phyloP scores from a whole-genome alignment of 495 filamentous ascomycete genomes.

The Neurospora pannonica region DNA sequence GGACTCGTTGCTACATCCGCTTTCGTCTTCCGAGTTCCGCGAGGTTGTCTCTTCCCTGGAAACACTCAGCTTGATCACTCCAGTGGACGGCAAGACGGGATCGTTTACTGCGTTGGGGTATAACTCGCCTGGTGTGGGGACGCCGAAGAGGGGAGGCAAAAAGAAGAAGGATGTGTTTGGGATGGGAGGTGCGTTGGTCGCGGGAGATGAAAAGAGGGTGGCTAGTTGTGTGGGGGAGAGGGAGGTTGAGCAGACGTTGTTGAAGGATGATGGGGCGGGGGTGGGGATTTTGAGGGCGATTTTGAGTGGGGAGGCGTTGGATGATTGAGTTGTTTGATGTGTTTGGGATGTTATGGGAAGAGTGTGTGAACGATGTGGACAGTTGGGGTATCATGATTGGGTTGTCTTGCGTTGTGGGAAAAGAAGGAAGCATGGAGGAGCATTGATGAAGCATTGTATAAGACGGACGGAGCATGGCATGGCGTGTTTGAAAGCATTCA shows the following conservation, averaged over 20 bases:
- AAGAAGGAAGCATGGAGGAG: neutral
- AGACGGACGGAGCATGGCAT: conserved; percentile 1
- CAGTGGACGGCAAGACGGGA: conserved; percentile 62
- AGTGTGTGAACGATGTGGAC: neutral
- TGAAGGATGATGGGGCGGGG: conserved; percentile 48
- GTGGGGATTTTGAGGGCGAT: conserved; percentile 45
- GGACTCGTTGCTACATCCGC: conserved; percentile 75
- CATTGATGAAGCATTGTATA: neutral
- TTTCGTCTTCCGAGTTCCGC: conserved; percentile 82
- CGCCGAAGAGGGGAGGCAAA: conserved; percentile 27
- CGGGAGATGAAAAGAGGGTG: conserved; percentile 57
- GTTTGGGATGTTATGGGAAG: neutral
- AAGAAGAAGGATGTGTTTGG: conserved; percentile 25
- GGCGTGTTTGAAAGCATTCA: conserved; percentile 1
- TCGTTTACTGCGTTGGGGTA: conserved; percentile 44
- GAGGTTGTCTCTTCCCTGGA: conserved; percentile 89
- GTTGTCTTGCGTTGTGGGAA: neutral
- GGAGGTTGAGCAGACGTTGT: conserved; percentile 61
- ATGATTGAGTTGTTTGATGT: conserved; percentile 16
- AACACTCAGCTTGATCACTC: conserved; percentile 69
- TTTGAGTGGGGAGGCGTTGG: conserved; percentile 41
- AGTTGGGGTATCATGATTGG: neutral
- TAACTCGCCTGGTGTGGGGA: conserved; percentile 45
- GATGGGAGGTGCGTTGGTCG: conserved; percentile 23
- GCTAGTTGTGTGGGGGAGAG: conserved; percentile 68